Percentiles rank a stretch among this genome's conserved stretches.
These are phyloP conservation scores for Miscanthus sacchariflorus DNA, from an alignment of 202 grass and related monocot genomes.

Conservation along the genomic window DNA sequence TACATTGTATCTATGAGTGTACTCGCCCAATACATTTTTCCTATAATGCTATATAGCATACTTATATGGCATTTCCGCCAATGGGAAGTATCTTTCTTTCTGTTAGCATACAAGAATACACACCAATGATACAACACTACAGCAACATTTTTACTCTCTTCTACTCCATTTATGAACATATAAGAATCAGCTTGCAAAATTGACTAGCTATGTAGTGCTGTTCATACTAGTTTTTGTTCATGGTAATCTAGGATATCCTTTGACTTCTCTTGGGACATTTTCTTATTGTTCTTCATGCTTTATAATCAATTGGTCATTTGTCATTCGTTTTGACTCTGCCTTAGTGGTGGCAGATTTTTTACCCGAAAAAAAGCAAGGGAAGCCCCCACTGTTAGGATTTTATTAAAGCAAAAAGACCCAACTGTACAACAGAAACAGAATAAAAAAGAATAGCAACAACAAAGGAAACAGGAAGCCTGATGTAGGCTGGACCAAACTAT, in stretches of 20 bases:
- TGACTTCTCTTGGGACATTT: neutral
- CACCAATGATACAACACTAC: neutral
- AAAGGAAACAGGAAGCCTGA: neutral
- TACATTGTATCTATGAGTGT: neutral
- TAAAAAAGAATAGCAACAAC: neutral
- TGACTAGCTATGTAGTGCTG: neutral
- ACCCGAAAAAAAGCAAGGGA: neutral
- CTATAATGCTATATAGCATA: neutral
- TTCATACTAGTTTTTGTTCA: neutral
- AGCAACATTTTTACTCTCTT: neutral
- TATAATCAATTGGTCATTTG: neutral
- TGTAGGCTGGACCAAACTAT: neutral
- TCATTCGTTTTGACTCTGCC: neutral
- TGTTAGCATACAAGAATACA: neutral
- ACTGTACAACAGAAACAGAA: neutral
- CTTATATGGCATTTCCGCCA: neutral
- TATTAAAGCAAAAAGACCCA: neutral
- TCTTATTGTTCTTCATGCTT: neutral
- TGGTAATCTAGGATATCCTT: neutral
- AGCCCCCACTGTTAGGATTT: neutral
- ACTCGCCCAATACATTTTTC: neutral
- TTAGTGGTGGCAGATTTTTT: neutral
- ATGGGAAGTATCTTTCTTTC: neutral
- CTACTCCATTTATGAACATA: neutral
- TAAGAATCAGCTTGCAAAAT: neutral